Conservation (phyloP, 2,329 filamentous ascomycete genomes). For the Phyllosticta capitalensis region DNA sequence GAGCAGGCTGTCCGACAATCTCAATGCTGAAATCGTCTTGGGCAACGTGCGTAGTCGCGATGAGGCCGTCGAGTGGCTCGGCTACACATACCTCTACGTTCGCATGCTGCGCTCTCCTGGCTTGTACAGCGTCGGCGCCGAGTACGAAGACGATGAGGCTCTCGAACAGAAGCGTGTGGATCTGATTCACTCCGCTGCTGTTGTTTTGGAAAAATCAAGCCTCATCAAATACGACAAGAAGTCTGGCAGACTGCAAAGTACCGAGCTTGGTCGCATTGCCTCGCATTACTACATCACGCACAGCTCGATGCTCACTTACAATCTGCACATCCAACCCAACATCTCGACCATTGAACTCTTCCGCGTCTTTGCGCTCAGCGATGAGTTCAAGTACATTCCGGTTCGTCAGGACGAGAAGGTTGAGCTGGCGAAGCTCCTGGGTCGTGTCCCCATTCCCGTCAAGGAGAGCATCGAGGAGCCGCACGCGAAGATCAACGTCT, state of each 20-base stretch:
- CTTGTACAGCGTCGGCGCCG: constrained; percentile 87
- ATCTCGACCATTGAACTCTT: constrained; percentile 94
- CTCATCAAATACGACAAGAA: constrained; percentile 95
- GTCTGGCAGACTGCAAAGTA: constrained; percentile 76
- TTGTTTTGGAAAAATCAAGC: constrained; percentile 75
- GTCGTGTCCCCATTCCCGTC: constrained; percentile 85
- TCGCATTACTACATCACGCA: constrained; percentile 98
- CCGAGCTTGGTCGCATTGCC: constrained; percentile 87
- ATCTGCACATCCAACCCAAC: constrained; percentile 84
- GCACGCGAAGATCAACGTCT: constrained; percentile 95
- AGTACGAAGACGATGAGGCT: constrained; percentile 86
- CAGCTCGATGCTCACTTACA: constrained; percentile 94
- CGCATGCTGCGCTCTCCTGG: constrained; percentile 94
- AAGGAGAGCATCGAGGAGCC: constrained; percentile 97
- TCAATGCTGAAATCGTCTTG: constrained; percentile 92
- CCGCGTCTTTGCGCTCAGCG: constrained; percentile 88
- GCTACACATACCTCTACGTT: constrained; percentile 96
- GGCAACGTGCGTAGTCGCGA: constrained; percentile 87
- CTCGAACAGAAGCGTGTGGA: constrained; percentile 97
- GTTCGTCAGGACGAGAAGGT: constrained; percentile 96
- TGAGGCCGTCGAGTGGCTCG: constrained; percentile 97
- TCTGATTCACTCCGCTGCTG: constrained; percentile 85
- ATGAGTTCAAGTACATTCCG: constrained; percentile 98
- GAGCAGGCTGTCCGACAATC: constrained; percentile 84
- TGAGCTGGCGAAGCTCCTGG: constrained; percentile 83